Evolutionary conservation across 2,329 filamentous ascomycete genomes (phyloP).

Genomic region (Sphaerulina vaccinii): DNA sequence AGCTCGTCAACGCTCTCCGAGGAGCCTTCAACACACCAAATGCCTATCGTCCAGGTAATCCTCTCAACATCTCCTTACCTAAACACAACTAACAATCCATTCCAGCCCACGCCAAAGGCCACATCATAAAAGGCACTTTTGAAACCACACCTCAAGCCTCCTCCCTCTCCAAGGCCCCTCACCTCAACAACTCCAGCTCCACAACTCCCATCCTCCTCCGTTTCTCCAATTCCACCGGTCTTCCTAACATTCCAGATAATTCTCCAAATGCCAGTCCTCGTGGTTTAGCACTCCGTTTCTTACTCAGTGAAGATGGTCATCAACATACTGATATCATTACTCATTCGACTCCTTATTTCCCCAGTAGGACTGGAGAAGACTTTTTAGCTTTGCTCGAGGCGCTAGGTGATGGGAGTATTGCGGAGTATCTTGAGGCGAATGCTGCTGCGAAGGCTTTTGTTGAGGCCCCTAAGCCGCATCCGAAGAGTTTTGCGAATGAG

Average conservation of each 20-base stretch:
- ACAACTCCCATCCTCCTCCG: slow-evolving; percentile 30
- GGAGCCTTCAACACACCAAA: slow-evolving; percentile 29
- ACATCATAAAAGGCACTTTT: slow-evolving; percentile 54
- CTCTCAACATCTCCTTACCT: not conserved
- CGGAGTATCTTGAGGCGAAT: slow-evolving; percentile 47
- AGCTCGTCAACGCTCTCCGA: slow-evolving; percentile 26
- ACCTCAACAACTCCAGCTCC: slow-evolving; percentile 24
- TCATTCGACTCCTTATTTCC: slow-evolving; percentile 55
- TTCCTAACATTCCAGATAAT: slow-evolving; percentile 31
- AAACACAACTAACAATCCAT: not conserved
- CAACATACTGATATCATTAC: slow-evolving; percentile 58
- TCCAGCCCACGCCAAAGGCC: slow-evolving; percentile 56
- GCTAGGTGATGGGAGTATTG: slow-evolving; percentile 41
- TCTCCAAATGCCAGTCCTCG: slow-evolving; percentile 34
- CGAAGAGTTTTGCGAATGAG: slow-evolving; percentile 51
- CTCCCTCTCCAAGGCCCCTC: slow-evolving; percentile 38
- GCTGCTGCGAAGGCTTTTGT: slow-evolving; percentile 52
- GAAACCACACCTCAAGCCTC: slow-evolving; percentile 47
- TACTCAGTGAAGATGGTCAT: slow-evolving; percentile 41
- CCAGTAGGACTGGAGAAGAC: slow-evolving; percentile 53
- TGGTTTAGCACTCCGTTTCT: slow-evolving; percentile 52
- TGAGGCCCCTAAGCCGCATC: slow-evolving; percentile 50
- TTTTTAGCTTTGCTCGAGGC: slow-evolving; percentile 53
- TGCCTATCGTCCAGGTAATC: slow-evolving; percentile 29
- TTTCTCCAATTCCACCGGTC: slow-evolving; percentile 32